Conservation (phyloP, 768 basidiomycete species). For the Termitomyces sp. region DNA sequence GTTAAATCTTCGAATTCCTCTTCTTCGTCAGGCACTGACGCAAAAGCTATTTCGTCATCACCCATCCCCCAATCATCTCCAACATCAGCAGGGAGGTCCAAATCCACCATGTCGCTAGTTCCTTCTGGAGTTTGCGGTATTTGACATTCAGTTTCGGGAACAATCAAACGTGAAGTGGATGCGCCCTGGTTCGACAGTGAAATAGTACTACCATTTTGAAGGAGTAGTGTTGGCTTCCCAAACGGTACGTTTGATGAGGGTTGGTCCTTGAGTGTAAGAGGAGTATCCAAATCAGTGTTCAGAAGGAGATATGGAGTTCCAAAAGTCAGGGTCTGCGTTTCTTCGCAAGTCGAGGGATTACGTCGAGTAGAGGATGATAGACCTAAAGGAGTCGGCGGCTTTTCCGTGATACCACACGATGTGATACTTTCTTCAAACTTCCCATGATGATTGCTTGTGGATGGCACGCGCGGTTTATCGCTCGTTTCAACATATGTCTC, state of each 20-base stretch:
- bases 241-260: constrained; percentile 9
- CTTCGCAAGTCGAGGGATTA: background rate
- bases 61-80: constrained; percentile 66
- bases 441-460: background rate
- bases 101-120: constrained; percentile 15
- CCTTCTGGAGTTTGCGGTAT: background rate
- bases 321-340: constrained; percentile 9
- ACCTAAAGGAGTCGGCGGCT: background rate
- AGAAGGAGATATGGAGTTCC: constrained; percentile 18
- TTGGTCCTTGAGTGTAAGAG: background rate
- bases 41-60: constrained; percentile 53
- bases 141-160: background rate
- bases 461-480: background rate
- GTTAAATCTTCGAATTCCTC: constrained; percentile 11
- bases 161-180: background rate
- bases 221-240: constrained; percentile 17
- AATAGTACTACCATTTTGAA: constrained; percentile 2
- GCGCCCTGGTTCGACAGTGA: constrained; percentile 1
- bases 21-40: constrained; percentile 16
- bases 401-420: background rate
- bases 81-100: constrained; percentile 25
- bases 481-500: constrained; percentile 9
- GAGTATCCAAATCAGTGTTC: background rate
- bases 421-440: background rate
- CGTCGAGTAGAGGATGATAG: background rate